Evolutionary conservation across 2,329 filamentous ascomycete species (phyloP).

Genomic region (Talaromyces sp.): DNA sequence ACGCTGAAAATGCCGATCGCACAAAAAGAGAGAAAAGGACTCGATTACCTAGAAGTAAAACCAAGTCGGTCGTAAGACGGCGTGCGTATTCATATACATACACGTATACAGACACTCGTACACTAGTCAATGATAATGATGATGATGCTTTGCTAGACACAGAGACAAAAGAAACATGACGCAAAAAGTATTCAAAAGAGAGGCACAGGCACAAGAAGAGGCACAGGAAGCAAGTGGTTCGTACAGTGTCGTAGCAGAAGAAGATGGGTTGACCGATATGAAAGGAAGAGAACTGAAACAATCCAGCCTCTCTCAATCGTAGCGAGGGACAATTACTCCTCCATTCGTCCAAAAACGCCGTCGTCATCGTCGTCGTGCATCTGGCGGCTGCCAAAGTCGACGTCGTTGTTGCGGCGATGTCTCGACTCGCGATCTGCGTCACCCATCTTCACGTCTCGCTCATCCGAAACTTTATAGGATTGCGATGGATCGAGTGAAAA

Average conservation of each 20-base stretch:
- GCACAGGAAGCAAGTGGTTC: conserved; percentile 22
- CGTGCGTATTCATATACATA: conserved; percentile 13
- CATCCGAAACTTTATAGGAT: conserved; percentile 49
- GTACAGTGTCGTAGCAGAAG: conserved; percentile 36
- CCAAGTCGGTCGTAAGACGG: conserved; percentile 8
- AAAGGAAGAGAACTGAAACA: conserved; percentile 4
- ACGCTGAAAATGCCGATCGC: conserved; percentile 17
- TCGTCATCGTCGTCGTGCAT: conserved; percentile 83
- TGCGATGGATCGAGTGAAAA: conserved; percentile 44
- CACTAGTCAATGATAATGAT: background rate
- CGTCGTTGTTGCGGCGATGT: conserved; percentile 52
- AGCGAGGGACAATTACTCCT: conserved; percentile 59
- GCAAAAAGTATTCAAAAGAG: conserved; percentile 2
- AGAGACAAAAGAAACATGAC: conserved; percentile 3
- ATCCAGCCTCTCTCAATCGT: background rate
- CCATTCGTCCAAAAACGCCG: conserved; percentile 94
- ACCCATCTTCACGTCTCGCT: conserved; percentile 66
- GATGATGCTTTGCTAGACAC: conserved; percentile 4
- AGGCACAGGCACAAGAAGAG: background rate
- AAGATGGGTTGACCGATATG: conserved; percentile 16
- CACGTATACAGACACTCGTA: conserved; percentile 1
- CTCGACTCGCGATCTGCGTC: conserved; percentile 50
- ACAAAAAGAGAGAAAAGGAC: background rate
- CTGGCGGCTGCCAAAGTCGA: conserved; percentile 58
- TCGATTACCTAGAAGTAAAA: background rate